Percentiles rank a stretch among this genome's conserved stretches.
phyloP scores from a whole-genome alignment of 2,329 filamentous ascomycete genomes.

The Atkinsonella texensis region DNA sequence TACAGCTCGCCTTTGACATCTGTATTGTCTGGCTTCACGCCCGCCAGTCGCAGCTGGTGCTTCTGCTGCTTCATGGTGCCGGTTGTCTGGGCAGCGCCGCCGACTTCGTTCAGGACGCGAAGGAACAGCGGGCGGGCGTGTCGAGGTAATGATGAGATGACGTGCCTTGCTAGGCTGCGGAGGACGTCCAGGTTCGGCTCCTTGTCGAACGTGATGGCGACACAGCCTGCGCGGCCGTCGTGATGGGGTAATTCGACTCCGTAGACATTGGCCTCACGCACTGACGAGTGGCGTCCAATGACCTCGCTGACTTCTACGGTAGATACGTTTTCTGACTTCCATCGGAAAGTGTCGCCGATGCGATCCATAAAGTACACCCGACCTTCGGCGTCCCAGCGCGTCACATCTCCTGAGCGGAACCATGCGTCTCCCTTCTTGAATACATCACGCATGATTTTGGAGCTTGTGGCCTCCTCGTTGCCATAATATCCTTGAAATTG shows the following conservation, averaged over 20 bases:
- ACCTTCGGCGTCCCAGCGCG: constrained; percentile 59
- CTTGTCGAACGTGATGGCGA: constrained; percentile 50
- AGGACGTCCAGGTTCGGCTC: constrained; percentile 35
- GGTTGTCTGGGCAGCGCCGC: constrained; percentile 50
- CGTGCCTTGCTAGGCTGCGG: constrained; percentile 49
- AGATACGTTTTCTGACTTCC: constrained; percentile 76
- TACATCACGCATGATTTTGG: constrained; percentile 65
- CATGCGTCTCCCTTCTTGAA: constrained; percentile 66
- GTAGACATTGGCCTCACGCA: constrained; percentile 77
- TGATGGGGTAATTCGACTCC: constrained; percentile 69
- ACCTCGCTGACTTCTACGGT: constrained; percentile 72
- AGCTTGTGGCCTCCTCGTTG: constrained; percentile 55
- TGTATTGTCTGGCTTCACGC: constrained; percentile 48
- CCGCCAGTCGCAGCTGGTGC: constrained; percentile 55
- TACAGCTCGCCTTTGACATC: constrained; percentile 35
- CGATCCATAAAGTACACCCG: constrained; percentile 71
- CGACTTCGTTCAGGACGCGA: constrained; percentile 45
- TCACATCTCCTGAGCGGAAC: constrained; percentile 75
- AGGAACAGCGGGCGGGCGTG: constrained; percentile 74
- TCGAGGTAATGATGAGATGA: constrained; percentile 45
- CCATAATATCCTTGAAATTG: constrained; percentile 76
- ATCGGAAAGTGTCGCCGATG: constrained; percentile 66
- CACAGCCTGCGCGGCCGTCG: constrained; percentile 76
- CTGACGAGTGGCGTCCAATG: constrained; percentile 50
- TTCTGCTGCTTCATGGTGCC: constrained; percentile 90